A percentile compares a stretch with the other conserved stretches of the same genome.
Conservation (phyloP, 495 filamentous ascomycete genomes). For the Penicillium pulvis region DNA sequence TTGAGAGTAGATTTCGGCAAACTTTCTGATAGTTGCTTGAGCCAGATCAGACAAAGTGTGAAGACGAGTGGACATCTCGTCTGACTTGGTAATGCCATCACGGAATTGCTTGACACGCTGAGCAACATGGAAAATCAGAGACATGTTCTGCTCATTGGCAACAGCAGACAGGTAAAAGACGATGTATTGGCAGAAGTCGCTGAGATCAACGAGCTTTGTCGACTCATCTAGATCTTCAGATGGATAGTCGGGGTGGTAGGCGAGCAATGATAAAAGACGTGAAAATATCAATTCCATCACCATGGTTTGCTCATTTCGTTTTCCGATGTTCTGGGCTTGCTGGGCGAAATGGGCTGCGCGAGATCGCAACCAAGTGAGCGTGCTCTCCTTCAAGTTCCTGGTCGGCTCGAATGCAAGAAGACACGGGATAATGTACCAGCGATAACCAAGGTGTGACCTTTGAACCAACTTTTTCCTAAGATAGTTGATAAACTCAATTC, state of each 20-base stretch:
- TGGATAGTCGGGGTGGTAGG: conserved; percentile 92
- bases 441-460: conserved; percentile 41
- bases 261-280: conserved; percentile 81
- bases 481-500: conserved; percentile 74
- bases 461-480: conserved; percentile 80
- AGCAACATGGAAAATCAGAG: conserved; percentile 86
- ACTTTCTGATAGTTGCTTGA: conserved; percentile 77
- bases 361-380: conserved; percentile 86
- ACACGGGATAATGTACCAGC: conserved; percentile 89
- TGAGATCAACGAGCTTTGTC: conserved; percentile 64
- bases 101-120: conserved; percentile 89
- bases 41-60: conserved; percentile 90
- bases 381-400: conserved; percentile 63
- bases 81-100: conserved; percentile 66
- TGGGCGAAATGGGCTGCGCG: conserved; percentile 57
- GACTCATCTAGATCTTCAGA: conserved; percentile 46
- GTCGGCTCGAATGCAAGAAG: conserved; percentile 88
- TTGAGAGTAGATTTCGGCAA: conserved; percentile 62
- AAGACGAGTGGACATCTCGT: conserved; percentile 58
- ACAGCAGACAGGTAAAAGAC: conserved; percentile 84
- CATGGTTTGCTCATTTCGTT: conserved; percentile 51
- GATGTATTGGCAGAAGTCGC: conserved; percentile 82
- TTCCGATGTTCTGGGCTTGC: conserved; percentile 38
- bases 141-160: conserved; percentile 82
- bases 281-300: conserved; percentile 85